A percentile compares a stretch with the other conserved stretches of the same genome.
These are phyloP conservation scores for Tilletia indica DNA, from an alignment of 1,284 basidiomycete genomes.

Conservation along the genomic window DNA sequence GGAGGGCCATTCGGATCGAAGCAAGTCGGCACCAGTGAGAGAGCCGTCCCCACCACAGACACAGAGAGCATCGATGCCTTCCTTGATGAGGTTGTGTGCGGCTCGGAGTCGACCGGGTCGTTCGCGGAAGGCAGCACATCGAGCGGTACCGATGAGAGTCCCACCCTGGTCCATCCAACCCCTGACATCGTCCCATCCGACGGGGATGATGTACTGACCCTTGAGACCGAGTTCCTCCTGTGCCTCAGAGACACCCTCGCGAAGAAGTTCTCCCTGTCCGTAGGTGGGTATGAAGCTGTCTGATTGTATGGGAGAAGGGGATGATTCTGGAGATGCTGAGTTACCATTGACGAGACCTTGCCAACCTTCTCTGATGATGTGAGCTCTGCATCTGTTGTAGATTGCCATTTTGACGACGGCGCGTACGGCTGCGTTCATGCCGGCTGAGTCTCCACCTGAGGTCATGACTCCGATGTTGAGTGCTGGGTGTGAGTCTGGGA, in stretches of 20 bases:
- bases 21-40: slow-evolving; percentile 89
- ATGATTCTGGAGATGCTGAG: slow-evolving; percentile 38
- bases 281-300: slow-evolving; percentile 69
- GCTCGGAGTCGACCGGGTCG: slow-evolving; percentile 80
- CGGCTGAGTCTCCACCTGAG: slow-evolving; percentile 93
- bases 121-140: slow-evolving; percentile 83
- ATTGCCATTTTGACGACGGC: slow-evolving; percentile 55
- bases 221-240: slow-evolving; percentile 63
- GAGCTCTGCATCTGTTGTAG: slow-evolving; percentile 64
- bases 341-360: slow-evolving; percentile 77
- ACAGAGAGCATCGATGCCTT: slow-evolving; percentile 93
- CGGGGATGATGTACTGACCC: slow-evolving; percentile 88
- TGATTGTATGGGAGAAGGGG: slow-evolving; percentile 41
- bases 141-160: slow-evolving; percentile 91
- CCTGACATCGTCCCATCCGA: slow-evolving; percentile 96
- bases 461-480: slow-evolving; percentile 76
- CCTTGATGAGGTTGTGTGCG: slow-evolving; percentile 85
- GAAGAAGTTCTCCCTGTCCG: slow-evolving; percentile 83
- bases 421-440: slow-evolving; percentile 56
- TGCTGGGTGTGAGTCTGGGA: not conserved
- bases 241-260: slow-evolving; percentile 82
- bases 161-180: slow-evolving; percentile 90
- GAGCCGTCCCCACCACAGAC: slow-evolving; percentile 97
- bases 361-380: slow-evolving; percentile 78
- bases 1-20: slow-evolving; percentile 88